Base-by-base conservation (phyloP, 805 yeast species). In the Starmera pachycereana region DNA sequence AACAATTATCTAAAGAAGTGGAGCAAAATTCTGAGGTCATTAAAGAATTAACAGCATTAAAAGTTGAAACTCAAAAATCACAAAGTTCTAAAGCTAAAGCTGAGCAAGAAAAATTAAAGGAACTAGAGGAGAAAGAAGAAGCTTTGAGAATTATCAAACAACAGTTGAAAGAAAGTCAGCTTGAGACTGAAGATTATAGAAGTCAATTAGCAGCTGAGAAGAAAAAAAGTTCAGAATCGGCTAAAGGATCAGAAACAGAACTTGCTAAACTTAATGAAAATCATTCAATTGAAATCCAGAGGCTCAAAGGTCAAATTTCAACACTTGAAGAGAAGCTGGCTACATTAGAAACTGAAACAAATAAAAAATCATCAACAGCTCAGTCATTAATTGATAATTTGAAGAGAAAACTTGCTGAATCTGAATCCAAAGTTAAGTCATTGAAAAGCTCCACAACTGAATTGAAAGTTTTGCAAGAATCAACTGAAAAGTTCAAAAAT, bases 371-470 rank as follows among this genome's bases (percentile, higher is more conserved):
- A 12, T 12, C 30, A 29, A 12, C 30, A 12, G 2, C 30, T 29
- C 30, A 29, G 10, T 11, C 12, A 29, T 11, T 12, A 29, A 12
- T 29, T 11, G 30, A 29, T 29, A 12, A 6, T 11, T 29, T 29
- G n/a, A 29, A 29, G 6, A 29, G 4, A 8, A 29, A 29, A 12
- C 30, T 29, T 29, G 6, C 6, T 6, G 30, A 29, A 11, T 8
- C 29, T 10, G 25, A 39, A 25, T 14, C 32, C 7, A 46, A 41
- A 14, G 35, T 31, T n/a, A 31, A 47, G 12, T 31, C 35, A 44
- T 32, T 42, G 39, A 40, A 43, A 31, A 35, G 38, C 29, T 29
- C n/a, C 32, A 37, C 41, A 29, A 32, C 9, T 13, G 37, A 39
- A 22, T 10, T 33, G 8, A 32, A 36, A 22, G 38, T 37, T 7